These are phyloP conservation scores for Trichoderma virens DNA, from an alignment of 495 filamentous ascomycete genomes.

Conservation along the genomic window DNA sequence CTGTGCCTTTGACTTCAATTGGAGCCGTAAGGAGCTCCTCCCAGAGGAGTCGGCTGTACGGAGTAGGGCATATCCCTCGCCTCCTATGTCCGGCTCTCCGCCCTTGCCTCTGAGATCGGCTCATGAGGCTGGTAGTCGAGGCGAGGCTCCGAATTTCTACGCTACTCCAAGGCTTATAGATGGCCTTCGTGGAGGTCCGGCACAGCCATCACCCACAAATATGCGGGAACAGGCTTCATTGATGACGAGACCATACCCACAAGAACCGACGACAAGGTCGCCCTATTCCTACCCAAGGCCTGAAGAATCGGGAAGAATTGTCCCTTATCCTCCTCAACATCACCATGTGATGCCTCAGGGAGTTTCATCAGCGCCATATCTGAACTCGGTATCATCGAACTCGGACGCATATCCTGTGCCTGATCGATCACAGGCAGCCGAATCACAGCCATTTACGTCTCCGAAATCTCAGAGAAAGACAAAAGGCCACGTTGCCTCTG, in stretches of 20 bases:
- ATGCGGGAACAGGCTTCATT: not conserved
- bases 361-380: not conserved
- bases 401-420: constrained; percentile 28
- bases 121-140: constrained; percentile 51
- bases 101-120: constrained; percentile 57
- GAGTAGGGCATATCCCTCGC: constrained; percentile 62
- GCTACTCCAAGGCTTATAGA: constrained; percentile 34
- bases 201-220: constrained; percentile 14
- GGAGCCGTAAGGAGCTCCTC: constrained; percentile 50
- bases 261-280: constrained; percentile 32
- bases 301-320: constrained; percentile 27
- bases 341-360: constrained; percentile 4
- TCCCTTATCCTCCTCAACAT: constrained; percentile 28
- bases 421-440: constrained; percentile 24
- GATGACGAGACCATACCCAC: constrained; percentile 24
- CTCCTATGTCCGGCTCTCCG: constrained; percentile 80
- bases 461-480: constrained; percentile 72
- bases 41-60: constrained; percentile 53
- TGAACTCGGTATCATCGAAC: constrained; percentile 17
- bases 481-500: constrained; percentile 93
- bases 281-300: constrained; percentile 30
- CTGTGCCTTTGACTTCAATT: constrained; percentile 61
- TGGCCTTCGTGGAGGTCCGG: constrained; percentile 33
- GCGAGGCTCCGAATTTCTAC: constrained; percentile 36
- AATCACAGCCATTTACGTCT: constrained; percentile 32